Base-by-base conservation (phyloP, 75 land plant genomes). In the Sequoia sempervirens region DNA sequence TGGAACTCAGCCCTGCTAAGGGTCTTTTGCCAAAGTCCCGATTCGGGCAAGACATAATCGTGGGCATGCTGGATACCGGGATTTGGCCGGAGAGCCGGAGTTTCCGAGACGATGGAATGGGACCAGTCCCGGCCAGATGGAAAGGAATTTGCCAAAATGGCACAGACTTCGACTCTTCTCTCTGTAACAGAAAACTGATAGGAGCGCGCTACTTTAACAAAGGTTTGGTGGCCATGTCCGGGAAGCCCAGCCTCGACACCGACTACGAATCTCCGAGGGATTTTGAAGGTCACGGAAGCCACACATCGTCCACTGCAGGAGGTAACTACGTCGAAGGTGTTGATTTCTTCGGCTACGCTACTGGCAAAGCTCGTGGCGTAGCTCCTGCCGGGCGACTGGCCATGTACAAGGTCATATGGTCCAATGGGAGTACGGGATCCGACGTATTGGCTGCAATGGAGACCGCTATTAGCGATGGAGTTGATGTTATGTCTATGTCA, bases 41-140 rank as follows among this genome's bases (percentile, higher is more conserved):
- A n/a, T 83, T 53, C 4, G 90, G 88, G 3, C 34, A 85, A 9
- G 88, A 73, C 26, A 80, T 82, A 6, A 84, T 85, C 15, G 73
- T 92, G 68, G 95, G 93, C 1, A 75, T 88, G 30, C 68, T 93
- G 28, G 95, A 93, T 81, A 87, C 93, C 18, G 95, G 95, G 0
- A 84, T 93, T 9, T 93, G 94, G 94, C 92, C 93, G 1, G 92
- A 93, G 87, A 83, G 89, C 80, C 8, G 50, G 58, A 89, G 93
- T 88, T 93, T 84, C 80, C 23, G 11, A 15, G 93, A 91, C 66
- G 70, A 69, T 1, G 83, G 74, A 5, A 70, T 70, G 32, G 74
- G 2, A 3, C 74, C 37, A 28, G 74, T 70, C 9, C 74, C 74
- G 1, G 11, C 74, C 8, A 30, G 14, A 34, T 70, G 74, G 74